Evolutionary conservation across 1,139 yeast species (phyloP).

Genomic region (Suhomyces guaymorum): DNA sequence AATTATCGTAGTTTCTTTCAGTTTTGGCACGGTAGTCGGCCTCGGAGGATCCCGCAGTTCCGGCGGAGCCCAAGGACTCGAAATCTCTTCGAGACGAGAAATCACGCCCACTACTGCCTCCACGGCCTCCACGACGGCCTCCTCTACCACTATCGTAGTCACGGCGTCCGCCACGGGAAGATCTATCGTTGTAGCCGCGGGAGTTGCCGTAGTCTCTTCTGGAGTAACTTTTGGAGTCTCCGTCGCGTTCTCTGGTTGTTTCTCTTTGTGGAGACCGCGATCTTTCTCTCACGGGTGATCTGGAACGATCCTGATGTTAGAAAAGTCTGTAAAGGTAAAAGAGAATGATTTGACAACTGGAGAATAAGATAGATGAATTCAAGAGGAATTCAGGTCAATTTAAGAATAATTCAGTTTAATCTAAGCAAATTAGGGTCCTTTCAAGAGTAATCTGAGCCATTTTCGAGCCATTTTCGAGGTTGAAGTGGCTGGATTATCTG

Average conservation of each 20-base stretch:
- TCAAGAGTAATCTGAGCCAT: too few relatives aligned
- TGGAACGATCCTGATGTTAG: conserved; percentile 46
- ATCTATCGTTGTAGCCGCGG: conserved; percentile 22
- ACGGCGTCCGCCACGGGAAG: conserved; percentile 17
- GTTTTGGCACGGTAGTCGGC: conserved; percentile 39
- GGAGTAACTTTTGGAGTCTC: conserved; percentile 15
- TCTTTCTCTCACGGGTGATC: conserved; percentile 48
- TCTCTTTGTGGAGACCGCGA: conserved; percentile 31
- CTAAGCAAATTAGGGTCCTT: too few relatives aligned
- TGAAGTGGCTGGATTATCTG: too few relatives aligned
- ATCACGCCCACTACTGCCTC: conserved; percentile 22
- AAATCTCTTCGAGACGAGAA: conserved; percentile 27
- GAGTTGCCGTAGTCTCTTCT: conserved; percentile 28
- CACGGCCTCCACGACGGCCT: conserved; percentile 28
- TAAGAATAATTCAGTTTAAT: too few relatives aligned
- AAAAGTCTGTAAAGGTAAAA: conserved; percentile 5
- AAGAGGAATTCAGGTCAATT: too few relatives aligned
- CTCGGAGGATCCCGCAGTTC: conserved; percentile 25
- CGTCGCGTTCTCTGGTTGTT: conserved; percentile 15
- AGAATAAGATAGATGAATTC: too few relatives aligned
- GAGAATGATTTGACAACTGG: too few relatives aligned
- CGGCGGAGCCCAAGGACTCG: conserved; percentile 23
- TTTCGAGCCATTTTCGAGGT: too few relatives aligned
- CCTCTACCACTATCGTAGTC: conserved; percentile 21
- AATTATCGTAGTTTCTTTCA: conserved; percentile 69